Percentiles rank a stretch among this genome's conserved stretches.
Evolutionary conservation across 208 protist species (phyloP).

Genomic region (Trypanosoma theileri): DNA sequence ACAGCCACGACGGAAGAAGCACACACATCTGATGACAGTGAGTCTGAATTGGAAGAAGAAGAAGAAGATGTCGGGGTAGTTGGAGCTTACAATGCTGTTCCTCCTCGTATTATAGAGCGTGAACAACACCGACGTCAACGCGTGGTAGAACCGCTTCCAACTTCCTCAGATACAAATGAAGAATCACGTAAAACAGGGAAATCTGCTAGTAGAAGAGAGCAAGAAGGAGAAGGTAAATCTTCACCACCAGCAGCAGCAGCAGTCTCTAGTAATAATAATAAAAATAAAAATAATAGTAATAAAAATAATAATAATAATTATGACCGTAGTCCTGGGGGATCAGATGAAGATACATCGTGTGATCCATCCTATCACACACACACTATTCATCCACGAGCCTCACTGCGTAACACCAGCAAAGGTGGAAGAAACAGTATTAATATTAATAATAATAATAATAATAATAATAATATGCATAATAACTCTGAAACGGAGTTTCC

Average conservation of each 20-base stretch:
- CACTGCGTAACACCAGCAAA: not conserved
- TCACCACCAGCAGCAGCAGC: not conserved
- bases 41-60: slow-evolving; percentile 28
- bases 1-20: slow-evolving; percentile 87
- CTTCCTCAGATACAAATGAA: not conserved
- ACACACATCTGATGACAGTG: slow-evolving; percentile 50
- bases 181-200: not conserved
- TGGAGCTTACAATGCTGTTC: slow-evolving; percentile 31
- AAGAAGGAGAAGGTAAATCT: not conserved
- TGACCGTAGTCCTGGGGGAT: not conserved
- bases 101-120: slow-evolving; percentile 84
- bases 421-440: slow-evolving; percentile 17
- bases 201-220: not conserved
- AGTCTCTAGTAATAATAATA: slow-evolving; percentile 1
- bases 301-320: slow-evolving; percentile 11
- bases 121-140: slow-evolving; percentile 68
- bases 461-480: slow-evolving; percentile 2
- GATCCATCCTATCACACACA: slow-evolving; percentile 11
- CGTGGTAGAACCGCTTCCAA: not conserved
- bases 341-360: slow-evolving; percentile 7
- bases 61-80: slow-evolving; percentile 15
- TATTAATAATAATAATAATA: slow-evolving; percentile 15
- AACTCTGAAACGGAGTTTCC: slow-evolving; percentile 11
- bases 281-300: slow-evolving; percentile 13
- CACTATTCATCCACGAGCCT: slow-evolving; percentile 1